A percentile compares a stretch with the other conserved stretches of the same genome.
Evolutionary conservation across 2,329 filamentous ascomycete genomes (phyloP).

Genomic region (Leptosphaerulina australis): DNA sequence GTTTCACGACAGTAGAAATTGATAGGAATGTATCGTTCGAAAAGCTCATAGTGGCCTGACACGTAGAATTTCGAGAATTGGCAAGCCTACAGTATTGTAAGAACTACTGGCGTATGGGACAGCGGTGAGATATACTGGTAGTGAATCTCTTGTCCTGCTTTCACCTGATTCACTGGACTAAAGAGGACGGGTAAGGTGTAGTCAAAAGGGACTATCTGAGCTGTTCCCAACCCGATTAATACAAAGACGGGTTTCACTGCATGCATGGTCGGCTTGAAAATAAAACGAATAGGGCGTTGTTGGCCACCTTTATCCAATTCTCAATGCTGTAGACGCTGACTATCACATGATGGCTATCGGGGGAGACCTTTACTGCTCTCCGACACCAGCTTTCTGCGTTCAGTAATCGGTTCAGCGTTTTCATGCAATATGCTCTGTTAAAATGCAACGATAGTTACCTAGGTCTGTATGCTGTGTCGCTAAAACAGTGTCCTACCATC

Average conservation of each 20-base stretch:
- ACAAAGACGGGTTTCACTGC: neutral
- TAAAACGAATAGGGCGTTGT: neutral
- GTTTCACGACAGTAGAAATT: neutral
- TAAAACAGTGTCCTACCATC: neutral
- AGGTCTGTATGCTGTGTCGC: neutral
- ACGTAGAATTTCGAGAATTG: neutral
- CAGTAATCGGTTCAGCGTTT: too few species aligned
- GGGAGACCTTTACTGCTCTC: too few species aligned
- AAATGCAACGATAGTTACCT: too few species aligned
- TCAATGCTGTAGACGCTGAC: too few species aligned
- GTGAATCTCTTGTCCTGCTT: neutral
- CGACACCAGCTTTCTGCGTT: neutral
- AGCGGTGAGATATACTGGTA: neutral
- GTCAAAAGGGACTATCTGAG: slow-evolving; percentile 4
- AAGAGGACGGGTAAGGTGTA: neutral
- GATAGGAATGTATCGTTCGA: neutral
- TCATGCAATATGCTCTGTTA: too few species aligned
- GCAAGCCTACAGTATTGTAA: neutral
- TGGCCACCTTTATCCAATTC: neutral
- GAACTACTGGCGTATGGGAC: neutral
- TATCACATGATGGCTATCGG: too few species aligned
- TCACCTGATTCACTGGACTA: neutral
- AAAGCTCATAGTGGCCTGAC: slow-evolving; percentile 4
- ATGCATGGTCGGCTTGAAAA: neutral
- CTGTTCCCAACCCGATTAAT: neutral